These are phyloP conservation scores for Rhizoctonia solani DNA, from an alignment of 1,284 basidiomycete species.

Conservation along the genomic window DNA sequence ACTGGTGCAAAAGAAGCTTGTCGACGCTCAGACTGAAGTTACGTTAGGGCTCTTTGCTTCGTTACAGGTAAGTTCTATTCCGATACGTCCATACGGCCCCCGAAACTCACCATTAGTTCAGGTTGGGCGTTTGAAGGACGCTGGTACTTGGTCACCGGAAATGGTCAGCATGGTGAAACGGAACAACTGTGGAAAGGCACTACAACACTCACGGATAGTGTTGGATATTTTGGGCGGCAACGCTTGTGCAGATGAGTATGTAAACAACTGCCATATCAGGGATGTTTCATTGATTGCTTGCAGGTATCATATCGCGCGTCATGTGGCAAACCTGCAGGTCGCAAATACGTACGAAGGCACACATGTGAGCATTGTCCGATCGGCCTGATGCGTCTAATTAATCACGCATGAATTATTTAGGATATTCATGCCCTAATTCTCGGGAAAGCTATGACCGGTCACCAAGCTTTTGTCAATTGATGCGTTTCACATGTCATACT, in stretches of 20 bases:
- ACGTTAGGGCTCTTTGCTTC: constrained; percentile 82
- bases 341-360: constrained; percentile 91
- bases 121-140: constrained; percentile 89
- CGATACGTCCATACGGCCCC: background rate
- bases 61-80: constrained; percentile 47
- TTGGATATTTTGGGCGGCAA: constrained; percentile 92
- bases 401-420: constrained; percentile 46
- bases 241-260: constrained; percentile 85
- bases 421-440: constrained; percentile 87
- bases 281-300: constrained; percentile 41
- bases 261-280: constrained; percentile 37
- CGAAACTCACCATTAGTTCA: constrained; percentile 48
- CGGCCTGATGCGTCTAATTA: background rate
- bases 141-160: constrained; percentile 78
- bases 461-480: constrained; percentile 69
- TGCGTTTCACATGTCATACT: no score
- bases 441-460: constrained; percentile 88
- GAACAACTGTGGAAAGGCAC: constrained; percentile 93
- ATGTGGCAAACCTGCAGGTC: constrained; percentile 89
- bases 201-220: constrained; percentile 76
- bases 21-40: constrained; percentile 87
- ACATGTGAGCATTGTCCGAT: constrained; percentile 50
- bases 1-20: constrained; percentile 94
- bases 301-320: constrained; percentile 84
- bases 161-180: constrained; percentile 96